A percentile compares a stretch with the other conserved stretches of the same genome.
These are phyloP conservation scores for Claviceps humidiphila DNA, from an alignment of 2,329 filamentous ascomycete species.

Conservation along the genomic window DNA sequence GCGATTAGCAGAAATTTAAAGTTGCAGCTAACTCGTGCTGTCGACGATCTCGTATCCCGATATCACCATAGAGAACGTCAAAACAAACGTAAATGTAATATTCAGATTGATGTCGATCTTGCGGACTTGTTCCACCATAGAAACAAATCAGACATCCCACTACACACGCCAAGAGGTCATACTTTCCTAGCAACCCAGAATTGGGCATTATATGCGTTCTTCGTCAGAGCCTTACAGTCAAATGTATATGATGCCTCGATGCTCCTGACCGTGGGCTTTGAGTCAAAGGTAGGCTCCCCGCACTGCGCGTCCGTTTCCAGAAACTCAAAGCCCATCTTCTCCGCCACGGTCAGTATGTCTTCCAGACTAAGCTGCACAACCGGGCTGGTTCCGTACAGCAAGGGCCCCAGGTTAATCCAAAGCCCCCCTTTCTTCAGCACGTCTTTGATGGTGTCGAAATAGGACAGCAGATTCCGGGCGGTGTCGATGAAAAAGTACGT, in stretches of 20 bases:
- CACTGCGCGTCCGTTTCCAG: conserved; percentile 26
- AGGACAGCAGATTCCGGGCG: conserved; percentile 39
- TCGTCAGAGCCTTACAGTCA: conserved; percentile 34
- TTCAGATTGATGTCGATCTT: no score
- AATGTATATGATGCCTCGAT: conserved; percentile 39
- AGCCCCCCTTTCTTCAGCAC: conserved; percentile 33
- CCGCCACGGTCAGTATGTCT: conserved; percentile 34
- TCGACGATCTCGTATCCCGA: no score
- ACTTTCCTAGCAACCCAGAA: conserved; percentile 33
- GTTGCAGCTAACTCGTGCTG: no score
- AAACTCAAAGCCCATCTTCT: conserved; percentile 39
- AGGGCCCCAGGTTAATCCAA: conserved; percentile 44
- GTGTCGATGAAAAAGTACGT: conserved; percentile 51
- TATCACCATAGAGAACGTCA: no score
- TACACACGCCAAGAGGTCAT: not conserved
- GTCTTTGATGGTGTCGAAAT: conserved; percentile 38
- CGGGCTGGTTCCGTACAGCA: conserved; percentile 40
- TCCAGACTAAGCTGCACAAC: conserved; percentile 42
- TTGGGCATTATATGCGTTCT: conserved; percentile 41
- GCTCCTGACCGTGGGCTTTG: conserved; percentile 25
- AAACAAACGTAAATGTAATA: no score
- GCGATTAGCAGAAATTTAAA: no score
- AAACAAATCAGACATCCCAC: not conserved
- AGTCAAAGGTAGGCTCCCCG: conserved; percentile 28
- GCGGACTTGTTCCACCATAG: no score